phyloP scores from a whole-genome alignment of 305 asterid species.

The Fraxinus velutina region DNA sequence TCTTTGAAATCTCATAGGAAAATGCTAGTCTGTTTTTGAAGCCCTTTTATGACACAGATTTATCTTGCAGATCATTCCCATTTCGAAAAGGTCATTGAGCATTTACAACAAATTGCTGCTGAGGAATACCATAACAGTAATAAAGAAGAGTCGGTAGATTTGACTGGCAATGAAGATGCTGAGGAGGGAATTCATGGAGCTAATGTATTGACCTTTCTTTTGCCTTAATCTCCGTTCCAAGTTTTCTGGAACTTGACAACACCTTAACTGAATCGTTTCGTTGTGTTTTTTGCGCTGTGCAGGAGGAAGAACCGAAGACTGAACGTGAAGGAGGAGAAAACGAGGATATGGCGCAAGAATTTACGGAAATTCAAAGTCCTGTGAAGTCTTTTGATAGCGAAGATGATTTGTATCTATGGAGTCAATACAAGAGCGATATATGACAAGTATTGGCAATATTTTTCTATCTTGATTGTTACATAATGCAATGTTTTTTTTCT shows the following conservation, averaged over 20 bases:
- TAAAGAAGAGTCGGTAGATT: conserved; percentile 38
- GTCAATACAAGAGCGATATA: conserved; percentile 48
- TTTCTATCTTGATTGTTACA: not conserved
- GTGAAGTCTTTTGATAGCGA: conserved; percentile 35
- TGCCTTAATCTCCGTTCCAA: not conserved
- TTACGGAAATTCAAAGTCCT: conserved; percentile 32
- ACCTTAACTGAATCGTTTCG: not conserved
- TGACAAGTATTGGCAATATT: conserved; percentile 13
- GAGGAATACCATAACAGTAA: conserved; percentile 45
- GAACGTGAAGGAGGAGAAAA: conserved; percentile 33
- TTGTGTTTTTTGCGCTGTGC: conserved; percentile 2
- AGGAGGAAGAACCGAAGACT: conserved; percentile 44
- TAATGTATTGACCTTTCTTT: conserved; percentile 19
- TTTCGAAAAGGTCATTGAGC: conserved; percentile 50
- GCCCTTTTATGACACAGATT: not conserved
- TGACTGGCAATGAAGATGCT: conserved; percentile 41
- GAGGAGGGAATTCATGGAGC: conserved; percentile 39
- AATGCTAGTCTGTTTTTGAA: not conserved
- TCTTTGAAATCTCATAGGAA: not conserved
- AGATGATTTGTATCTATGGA: conserved; percentile 44
- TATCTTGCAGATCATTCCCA: conserved; percentile 64
- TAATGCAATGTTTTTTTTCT: not conserved
- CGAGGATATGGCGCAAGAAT: conserved; percentile 24
- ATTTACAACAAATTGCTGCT: conserved; percentile 49
- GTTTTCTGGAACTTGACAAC: not conserved